Conservation (phyloP, 2,329 filamentous ascomycete species). For the Aspergillus ochraceus region DNA sequence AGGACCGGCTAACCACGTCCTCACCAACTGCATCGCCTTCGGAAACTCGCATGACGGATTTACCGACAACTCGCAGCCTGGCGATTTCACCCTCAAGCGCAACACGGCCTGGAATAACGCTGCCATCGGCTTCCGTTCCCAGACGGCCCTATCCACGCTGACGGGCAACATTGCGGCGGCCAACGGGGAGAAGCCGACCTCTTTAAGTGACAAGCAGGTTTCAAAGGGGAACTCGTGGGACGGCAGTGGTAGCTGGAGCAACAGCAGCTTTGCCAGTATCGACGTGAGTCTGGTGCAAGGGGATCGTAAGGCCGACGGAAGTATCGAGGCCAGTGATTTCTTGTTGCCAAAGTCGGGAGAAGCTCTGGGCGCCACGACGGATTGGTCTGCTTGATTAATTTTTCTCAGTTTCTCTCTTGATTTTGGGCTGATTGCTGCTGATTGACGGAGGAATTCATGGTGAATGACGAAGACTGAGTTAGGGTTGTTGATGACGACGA, state of each 20-base stretch:
- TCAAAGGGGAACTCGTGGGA: slow-evolving; percentile 18
- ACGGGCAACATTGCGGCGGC: slow-evolving; percentile 13
- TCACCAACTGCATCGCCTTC: slow-evolving; percentile 18
- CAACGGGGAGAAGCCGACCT: slow-evolving; percentile 14
- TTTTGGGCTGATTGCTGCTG: not conserved
- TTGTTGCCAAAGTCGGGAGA: slow-evolving; percentile 13
- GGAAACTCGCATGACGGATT: slow-evolving; percentile 18
- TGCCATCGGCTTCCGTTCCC: slow-evolving; percentile 13
- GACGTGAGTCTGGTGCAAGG: slow-evolving; percentile 15
- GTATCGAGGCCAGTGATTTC: slow-evolving; percentile 14
- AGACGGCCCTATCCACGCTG: slow-evolving; percentile 13
- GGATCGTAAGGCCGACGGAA: slow-evolving; percentile 9
- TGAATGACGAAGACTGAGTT: not conserved
- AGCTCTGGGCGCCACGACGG: slow-evolving; percentile 15
- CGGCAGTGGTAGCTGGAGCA: slow-evolving; percentile 6
- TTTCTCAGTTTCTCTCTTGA: no score
- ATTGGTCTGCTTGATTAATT: slow-evolving; percentile 3
- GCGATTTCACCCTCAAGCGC: slow-evolving; percentile 13
- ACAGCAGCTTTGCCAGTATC: slow-evolving; percentile 17
- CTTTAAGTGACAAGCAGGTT: slow-evolving; percentile 10
- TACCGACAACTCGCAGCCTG: slow-evolving; percentile 20
- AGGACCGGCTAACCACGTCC: slow-evolving; percentile 15
- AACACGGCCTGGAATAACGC: slow-evolving; percentile 21
- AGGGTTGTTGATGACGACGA: not conserved
- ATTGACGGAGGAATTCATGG: not conserved